Conservation (phyloP, 2,329 filamentous ascomycete species). For the Alternaria atra region DNA sequence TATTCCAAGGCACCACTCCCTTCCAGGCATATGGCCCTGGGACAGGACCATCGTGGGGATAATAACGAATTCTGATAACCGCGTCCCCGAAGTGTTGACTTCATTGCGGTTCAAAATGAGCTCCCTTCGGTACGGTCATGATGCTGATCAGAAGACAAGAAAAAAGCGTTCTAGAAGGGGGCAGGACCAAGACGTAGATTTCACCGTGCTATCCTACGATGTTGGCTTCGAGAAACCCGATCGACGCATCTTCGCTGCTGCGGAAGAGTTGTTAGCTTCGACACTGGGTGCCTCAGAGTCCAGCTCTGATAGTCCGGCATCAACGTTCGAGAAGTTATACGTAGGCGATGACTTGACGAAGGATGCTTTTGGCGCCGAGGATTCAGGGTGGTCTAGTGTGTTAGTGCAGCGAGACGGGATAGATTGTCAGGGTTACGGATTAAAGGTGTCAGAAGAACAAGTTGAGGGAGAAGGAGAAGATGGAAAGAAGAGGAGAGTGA, state of each 20-base stretch:
- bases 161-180: conserved; percentile 33
- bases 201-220: conserved; percentile 70
- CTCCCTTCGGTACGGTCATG: conserved; percentile 12
- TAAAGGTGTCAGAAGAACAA: background rate
- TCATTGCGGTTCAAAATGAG: conserved; percentile 63
- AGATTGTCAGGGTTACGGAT: background rate
- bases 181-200: conserved; percentile 58
- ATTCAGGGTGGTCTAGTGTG: conserved; percentile 59
- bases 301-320: conserved; percentile 2
- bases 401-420: conserved; percentile 52
- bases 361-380: conserved; percentile 59
- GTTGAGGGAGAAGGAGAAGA: background rate
- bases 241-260: conserved; percentile 64
- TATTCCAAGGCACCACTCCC: background rate
- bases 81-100: conserved; percentile 63
- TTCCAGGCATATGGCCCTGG: conserved; percentile 44
- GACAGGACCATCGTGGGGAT: conserved; percentile 62
- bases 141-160: conserved; percentile 12
- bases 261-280: conserved; percentile 55
- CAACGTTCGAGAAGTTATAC: conserved; percentile 57
- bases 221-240: conserved; percentile 69
- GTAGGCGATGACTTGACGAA: conserved; percentile 64
- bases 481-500: background rate
- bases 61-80: conserved; percentile 70
- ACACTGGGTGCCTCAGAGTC: conserved; percentile 34